Evolutionary conservation across 352 stramenopile species (phyloP).

Genomic region (Globisporangium emineosum): DNA sequence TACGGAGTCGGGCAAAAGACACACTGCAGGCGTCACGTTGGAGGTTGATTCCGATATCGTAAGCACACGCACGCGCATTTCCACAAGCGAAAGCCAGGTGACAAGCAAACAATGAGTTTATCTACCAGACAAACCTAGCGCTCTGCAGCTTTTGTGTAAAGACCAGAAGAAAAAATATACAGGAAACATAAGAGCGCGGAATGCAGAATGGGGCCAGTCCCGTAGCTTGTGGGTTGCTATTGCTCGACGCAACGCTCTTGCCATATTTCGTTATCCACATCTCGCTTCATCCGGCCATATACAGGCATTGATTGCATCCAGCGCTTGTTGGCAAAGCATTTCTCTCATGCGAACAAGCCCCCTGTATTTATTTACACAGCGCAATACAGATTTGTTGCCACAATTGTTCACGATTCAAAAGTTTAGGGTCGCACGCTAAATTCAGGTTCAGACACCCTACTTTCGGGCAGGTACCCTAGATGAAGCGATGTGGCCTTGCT

Average conservation of each 20-base stretch:
- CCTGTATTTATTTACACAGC: no score
- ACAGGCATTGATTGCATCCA: neutral
- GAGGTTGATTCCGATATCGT: neutral
- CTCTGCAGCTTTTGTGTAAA: neutral
- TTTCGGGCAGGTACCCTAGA: no score
- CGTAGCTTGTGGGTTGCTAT: neutral
- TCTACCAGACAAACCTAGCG: neutral
- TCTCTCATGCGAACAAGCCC: no score
- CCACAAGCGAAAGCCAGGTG: neutral
- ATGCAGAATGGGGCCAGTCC: neutral
- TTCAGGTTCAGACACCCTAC: no score
- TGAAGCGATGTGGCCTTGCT: no score
- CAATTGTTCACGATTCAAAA: no score
- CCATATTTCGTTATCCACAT: neutral
- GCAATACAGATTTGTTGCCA: no score
- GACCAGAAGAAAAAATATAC: neutral
- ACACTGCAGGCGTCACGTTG: neutral
- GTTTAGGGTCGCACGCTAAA: no score
- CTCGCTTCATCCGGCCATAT: neutral
- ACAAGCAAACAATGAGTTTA: neutral
- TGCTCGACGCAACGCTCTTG: neutral
- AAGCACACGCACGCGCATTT: neutral
- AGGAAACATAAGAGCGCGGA: neutral
- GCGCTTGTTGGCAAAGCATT: no score
- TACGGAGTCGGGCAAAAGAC: neutral